Base-by-base conservation (phyloP, 495 filamentous ascomycete species). In the Penicillium longicatenatum region DNA sequence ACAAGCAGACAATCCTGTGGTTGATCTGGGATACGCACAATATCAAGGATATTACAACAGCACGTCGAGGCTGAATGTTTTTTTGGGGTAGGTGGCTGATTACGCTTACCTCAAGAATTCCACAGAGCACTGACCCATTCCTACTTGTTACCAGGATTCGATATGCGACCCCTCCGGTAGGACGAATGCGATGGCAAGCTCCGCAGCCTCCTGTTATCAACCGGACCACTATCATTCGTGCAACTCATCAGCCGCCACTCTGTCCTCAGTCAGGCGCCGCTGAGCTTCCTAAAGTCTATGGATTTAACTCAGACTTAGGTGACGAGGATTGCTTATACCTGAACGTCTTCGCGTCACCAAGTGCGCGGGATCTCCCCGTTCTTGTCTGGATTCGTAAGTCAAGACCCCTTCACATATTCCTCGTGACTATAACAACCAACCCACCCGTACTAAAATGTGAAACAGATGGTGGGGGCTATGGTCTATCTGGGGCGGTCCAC, bases 271-370 rank as follows among this genome's bases (percentile, higher is more conserved):
- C 61, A 16, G 64, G 61, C 4, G 58, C 26, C 20, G 52, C 58
- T 12, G 46, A 52, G 29, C 37, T 52, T 4, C 58, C 58, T n/a
- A 29, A 37, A 11, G 20, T 52, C n/a, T 60, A 60, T 46, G 55
- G 58, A 43, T 50, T 55, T 24, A 47, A 62, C 45, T 60, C 58
- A 0, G 46, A 55, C 50, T 8, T 43, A 11, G 30, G 64, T 9
- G 50, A 60, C 14, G 89, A 92, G 63, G 87, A 92, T 59, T 92
- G 89, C 60, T 78, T 92, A 4, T 89, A 85, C 53, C 71, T 83
- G 24, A 84, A 89, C 59, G 79, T 91, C 5, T 90, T 82, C 71
- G 79, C 85, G 3, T 85, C 86, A 1, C 66, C 82, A 0, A 79
- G 79, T 54, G 82, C 84, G 4, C 17, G 31, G 24, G 54, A 49